Conservation (phyloP, 345 rosid species). For the Acer saccharum region DNA sequence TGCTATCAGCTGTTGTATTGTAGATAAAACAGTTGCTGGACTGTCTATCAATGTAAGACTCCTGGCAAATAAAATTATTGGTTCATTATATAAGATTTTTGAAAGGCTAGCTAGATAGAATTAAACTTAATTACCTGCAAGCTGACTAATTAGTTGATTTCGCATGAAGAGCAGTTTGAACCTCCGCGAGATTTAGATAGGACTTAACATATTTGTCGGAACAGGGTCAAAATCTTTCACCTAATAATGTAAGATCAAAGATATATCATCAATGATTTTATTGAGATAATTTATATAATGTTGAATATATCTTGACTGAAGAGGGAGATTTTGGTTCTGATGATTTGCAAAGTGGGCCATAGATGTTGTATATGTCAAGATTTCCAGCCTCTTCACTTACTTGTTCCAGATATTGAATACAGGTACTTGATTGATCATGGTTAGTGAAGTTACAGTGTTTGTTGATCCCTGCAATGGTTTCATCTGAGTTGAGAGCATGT, state of each 20-base stretch:
- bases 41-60: conserved; percentile 26
- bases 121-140: conserved; percentile 34
- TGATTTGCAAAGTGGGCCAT: conserved; percentile 41
- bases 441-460: conserved; percentile 35
- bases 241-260: conserved; percentile 18
- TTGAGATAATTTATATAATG: neutral
- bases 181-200: conserved; percentile 46
- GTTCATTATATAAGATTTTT: neutral
- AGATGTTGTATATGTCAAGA: conserved; percentile 41
- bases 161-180: conserved; percentile 50
- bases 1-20: conserved; percentile 33
- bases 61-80: no score
- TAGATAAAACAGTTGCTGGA: conserved; percentile 40
- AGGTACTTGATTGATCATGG: conserved; percentile 20
- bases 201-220: conserved; percentile 27
- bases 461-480: conserved; percentile 36
- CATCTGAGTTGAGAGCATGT: conserved; percentile 53
- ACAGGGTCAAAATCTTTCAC: conserved; percentile 44
- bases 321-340: conserved; percentile 9
- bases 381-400: conserved; percentile 21
- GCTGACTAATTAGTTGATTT: conserved; percentile 34
- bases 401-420: conserved; percentile 2
- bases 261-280: neutral
- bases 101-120: neutral
- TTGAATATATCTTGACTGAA: neutral